A percentile compares a stretch with the other conserved stretches of the same genome.
Evolutionary conservation across 225 moss, liverwort and hornwort genomes (phyloP).

Genomic region (Neckera pumila): DNA sequence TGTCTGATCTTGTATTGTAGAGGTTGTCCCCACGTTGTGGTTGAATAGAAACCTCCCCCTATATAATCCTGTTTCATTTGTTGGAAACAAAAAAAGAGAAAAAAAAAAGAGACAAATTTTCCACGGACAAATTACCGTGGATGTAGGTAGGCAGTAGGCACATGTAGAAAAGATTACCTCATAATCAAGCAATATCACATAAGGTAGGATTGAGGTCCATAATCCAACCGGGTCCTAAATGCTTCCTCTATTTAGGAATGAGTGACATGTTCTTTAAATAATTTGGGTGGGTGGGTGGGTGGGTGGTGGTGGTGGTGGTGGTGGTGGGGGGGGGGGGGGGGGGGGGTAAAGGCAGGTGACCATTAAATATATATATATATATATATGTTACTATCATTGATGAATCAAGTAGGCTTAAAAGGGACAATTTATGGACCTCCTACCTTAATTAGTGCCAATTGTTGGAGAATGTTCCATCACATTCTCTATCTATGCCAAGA

Average conservation of each 20-base stretch:
- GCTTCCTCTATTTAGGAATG: accelerated
- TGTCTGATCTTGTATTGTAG: background rate
- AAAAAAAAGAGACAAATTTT: too few relatives aligned
- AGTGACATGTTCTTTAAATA: background rate
- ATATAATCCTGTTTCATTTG: too few relatives aligned
- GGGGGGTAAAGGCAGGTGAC: too few relatives aligned
- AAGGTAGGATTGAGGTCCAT: background rate
- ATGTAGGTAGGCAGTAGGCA: accelerated
- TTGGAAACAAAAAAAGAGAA: too few relatives aligned
- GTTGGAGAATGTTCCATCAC: background rate
- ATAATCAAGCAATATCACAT: background rate
- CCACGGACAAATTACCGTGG: background rate
- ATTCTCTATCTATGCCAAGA: background rate
- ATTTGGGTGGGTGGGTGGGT: too few relatives aligned
- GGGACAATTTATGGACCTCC: accelerated
- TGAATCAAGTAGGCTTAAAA: background rate
- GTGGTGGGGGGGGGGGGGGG: too few relatives aligned
- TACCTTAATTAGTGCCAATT: background rate
- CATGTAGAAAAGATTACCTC: background rate
- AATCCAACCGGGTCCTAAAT: accelerated
- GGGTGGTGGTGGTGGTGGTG: too few relatives aligned
- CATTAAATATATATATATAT: too few relatives aligned
- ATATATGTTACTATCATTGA: background rate
- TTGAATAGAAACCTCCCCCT: too few relatives aligned
- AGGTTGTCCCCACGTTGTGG: background rate